Evolutionary conservation across 441 rosid species (phyloP).

Genomic region (Sinapis alba): DNA sequence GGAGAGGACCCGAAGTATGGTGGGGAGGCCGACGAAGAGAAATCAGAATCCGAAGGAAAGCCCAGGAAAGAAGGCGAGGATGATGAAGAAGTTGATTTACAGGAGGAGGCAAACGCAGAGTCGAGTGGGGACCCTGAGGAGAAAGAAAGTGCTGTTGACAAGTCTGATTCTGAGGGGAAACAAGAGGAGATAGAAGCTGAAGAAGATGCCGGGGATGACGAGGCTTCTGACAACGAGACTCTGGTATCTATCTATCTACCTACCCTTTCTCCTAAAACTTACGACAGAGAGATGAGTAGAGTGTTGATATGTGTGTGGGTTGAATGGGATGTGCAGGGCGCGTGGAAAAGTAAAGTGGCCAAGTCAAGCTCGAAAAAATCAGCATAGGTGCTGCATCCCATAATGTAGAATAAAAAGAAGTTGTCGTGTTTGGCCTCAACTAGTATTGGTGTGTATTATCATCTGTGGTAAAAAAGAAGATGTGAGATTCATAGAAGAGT

Average conservation of each 20-base stretch:
- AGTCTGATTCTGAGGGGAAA: conserved; percentile 52
- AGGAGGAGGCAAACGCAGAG: conserved; percentile 47
- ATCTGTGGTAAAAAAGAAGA: conserved; percentile 30
- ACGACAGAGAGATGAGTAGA: conserved; percentile 3
- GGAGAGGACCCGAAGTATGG: conserved; percentile 40
- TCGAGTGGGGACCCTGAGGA: conserved; percentile 46
- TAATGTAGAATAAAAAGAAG: conserved; percentile 29
- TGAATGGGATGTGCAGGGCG: conserved; percentile 64
- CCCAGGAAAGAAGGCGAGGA: conserved; percentile 41
- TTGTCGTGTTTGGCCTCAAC: conserved; percentile 6
- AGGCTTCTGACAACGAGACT: conserved; percentile 87
- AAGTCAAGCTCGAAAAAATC: conserved; percentile 55
- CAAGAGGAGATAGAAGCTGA: conserved; percentile 42
- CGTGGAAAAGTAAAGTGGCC: conserved; percentile 76
- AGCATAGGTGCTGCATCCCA: conserved; percentile 35
- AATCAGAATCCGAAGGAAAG: conserved; percentile 52
- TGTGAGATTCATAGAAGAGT: conserved; percentile 40
- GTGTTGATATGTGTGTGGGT: conserved; percentile 6
- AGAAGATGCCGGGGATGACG: conserved; percentile 46
- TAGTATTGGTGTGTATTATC: conserved; percentile 30
- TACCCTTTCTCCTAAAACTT: conserved; percentile 23
- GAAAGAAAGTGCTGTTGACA: conserved; percentile 49
- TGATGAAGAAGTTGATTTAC: conserved; percentile 38
- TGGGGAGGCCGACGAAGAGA: conserved; percentile 54
- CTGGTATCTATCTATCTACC: conserved; percentile 60